These are phyloP conservation scores for Venturiaceae sp. DNA, from an alignment of 2,329 filamentous ascomycete genomes.

Conservation along the genomic window DNA sequence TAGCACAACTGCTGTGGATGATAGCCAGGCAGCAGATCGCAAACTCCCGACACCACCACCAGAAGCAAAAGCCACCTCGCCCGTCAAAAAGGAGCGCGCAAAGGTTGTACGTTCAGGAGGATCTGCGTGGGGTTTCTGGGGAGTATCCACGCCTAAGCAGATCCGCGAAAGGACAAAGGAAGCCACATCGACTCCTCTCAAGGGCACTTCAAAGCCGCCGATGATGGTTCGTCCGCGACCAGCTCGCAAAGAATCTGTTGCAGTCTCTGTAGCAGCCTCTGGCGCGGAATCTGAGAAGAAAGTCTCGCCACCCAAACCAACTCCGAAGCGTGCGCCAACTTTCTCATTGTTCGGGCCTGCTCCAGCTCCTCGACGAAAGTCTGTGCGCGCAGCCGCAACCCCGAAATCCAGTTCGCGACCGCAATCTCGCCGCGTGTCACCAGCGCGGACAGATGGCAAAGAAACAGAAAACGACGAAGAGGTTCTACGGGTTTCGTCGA, in stretches of 20 bases:
- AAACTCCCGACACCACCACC: conserved; percentile 11
- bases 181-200: background rate
- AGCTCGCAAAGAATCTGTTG: conserved; percentile 3
- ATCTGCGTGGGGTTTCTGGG: conserved; percentile 10
- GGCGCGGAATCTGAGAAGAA: conserved; percentile 7
- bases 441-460: background rate
- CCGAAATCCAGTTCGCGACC: conserved; percentile 3
- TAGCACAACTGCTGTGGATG: conserved; percentile 11
- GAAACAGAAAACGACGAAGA: conserved; percentile 8
- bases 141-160: conserved; percentile 2
- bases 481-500: background rate
- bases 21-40: conserved; percentile 3
- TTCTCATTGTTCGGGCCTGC: conserved; percentile 5
- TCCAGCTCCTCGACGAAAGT: conserved; percentile 4
- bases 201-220: background rate
- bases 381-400: background rate
- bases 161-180: conserved; percentile 3
- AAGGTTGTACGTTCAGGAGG: conserved; percentile 8
- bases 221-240: conserved; percentile 6
- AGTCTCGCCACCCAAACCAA: background rate
- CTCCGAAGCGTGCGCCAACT: conserved; percentile 6
- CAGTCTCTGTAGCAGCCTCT: conserved; percentile 2
- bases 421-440: conserved; percentile 1
- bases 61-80: background rate
- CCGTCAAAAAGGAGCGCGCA: conserved; percentile 10